Evolutionary conservation across 208 protist genomes (phyloP).

Genomic region (Herpetomonas muscarum): DNA sequence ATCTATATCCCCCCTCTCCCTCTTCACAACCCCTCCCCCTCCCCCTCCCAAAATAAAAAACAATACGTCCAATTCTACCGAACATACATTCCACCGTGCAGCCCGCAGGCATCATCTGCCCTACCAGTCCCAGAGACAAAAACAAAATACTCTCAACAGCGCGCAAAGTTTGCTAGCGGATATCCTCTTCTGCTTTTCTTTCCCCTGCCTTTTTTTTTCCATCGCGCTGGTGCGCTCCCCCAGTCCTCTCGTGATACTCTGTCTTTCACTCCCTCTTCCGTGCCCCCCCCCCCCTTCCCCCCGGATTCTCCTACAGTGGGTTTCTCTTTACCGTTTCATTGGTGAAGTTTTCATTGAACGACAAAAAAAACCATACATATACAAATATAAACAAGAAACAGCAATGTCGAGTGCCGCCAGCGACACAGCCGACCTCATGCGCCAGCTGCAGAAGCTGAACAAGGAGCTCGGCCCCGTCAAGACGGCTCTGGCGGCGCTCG

Average conservation of each 20-base stretch:
- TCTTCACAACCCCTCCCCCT: too few relatives aligned
- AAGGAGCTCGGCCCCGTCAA: slow-evolving; percentile 81
- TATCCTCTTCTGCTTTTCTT: slow-evolving; percentile 4
- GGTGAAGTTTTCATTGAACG: background rate
- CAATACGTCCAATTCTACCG: too few relatives aligned
- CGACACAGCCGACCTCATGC: slow-evolving; percentile 57
- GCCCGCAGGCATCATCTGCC: too few relatives aligned
- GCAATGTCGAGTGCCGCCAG: slow-evolving; percentile 40
- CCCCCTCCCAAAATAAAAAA: too few relatives aligned
- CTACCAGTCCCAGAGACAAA: too few relatives aligned
- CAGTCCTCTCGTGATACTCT: background rate
- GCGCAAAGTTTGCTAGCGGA: too few relatives aligned
- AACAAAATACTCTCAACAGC: too few relatives aligned
- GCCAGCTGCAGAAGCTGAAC: slow-evolving; percentile 68
- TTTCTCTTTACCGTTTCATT: background rate
- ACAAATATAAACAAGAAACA: too few relatives aligned
- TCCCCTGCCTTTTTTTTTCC: slow-evolving; percentile 1
- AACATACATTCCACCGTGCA: too few relatives aligned
- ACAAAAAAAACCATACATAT: too few relatives aligned
- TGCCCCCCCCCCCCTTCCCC: background rate
- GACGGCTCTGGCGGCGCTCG: slow-evolving; percentile 47
- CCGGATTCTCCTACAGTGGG: background rate
- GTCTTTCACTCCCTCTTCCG: too few relatives aligned
- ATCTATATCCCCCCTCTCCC: too few relatives aligned
- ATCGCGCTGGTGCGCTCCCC: background rate